These are phyloP conservation scores for Podochytrium sp. DNA, from an alignment of 192 early-diverging fungal genomes.

Conservation along the genomic window DNA sequence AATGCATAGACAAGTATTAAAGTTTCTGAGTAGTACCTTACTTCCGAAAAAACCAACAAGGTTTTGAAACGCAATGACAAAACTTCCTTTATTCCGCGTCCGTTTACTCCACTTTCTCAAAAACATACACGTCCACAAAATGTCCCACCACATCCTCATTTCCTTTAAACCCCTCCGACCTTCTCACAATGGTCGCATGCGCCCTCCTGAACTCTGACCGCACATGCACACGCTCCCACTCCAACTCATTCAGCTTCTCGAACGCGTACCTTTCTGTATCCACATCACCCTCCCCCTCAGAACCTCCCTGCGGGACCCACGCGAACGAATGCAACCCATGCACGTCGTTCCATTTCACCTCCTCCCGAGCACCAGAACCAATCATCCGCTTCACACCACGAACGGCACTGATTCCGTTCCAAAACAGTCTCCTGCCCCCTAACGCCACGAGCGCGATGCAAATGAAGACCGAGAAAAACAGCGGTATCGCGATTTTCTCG, in stretches of 20 bases:
- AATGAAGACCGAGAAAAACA: slow-evolving; percentile 4
- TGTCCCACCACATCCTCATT: slow-evolving; percentile 36
- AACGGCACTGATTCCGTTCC: background rate
- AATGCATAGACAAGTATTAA: too few relatives aligned
- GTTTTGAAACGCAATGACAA: too few relatives aligned
- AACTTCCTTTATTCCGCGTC: too few relatives aligned
- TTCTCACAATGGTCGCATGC: slow-evolving; percentile 32
- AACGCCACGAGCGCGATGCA: slow-evolving; percentile 2
- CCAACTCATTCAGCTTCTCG: background rate
- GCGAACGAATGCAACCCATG: too few relatives aligned
- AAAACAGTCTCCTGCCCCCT: background rate
- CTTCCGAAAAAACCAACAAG: too few relatives aligned
- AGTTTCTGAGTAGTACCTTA: too few relatives aligned
- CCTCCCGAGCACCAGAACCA: background rate
- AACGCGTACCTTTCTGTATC: slow-evolving; percentile 3
- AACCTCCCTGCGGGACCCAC: background rate
- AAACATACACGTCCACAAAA: slow-evolving; percentile 28
- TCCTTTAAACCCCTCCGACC: slow-evolving; percentile 12
- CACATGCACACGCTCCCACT: slow-evolving; percentile 30
- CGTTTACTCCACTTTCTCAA: too few relatives aligned
- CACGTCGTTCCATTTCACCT: background rate
- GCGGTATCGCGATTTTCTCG: background rate
- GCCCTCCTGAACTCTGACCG: slow-evolving; percentile 10
- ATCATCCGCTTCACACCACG: background rate
- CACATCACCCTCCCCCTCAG: background rate